Base-by-base conservation (phyloP, 2,329 filamentous ascomycete genomes). In the Tolypocladium cylindrosporum region DNA sequence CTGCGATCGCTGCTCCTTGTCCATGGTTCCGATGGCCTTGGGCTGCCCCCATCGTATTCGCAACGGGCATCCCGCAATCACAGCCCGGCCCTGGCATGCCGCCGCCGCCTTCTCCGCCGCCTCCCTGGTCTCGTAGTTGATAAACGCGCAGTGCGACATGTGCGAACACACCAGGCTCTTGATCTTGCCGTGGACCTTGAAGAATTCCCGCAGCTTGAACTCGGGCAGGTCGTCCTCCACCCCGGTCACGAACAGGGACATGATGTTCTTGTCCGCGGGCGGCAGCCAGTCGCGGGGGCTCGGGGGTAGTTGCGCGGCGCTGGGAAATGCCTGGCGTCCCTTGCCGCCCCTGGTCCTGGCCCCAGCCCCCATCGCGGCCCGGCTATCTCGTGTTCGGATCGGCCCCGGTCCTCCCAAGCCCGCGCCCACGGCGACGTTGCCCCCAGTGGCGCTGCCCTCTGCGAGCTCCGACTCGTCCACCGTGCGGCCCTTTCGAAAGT, bases 141-240 rank as follows among this genome's bases (percentile, higher is more conserved):
- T 80, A 69, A 97, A 99, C 1, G 94, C 94, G 71, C 92, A 97
- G 69, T 97, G 94, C 19, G 93, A 93, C 77, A 96, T 91, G 75
- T 99, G 94, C 8, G 92, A 97, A 73, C 94, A 97, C 42, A 99
- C 88, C 19, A 99, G 77, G 34, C 91, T 97, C 66, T 94, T 90
- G 60, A 99, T 87, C 68, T 93, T 90, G 62, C 94, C 94, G 66
- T 92, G 91, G 21, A 84, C 83, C 60, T 90, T 85, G 77, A 99
- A 99, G 72, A 95, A 94, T 2, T 91, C 88, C 54, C 94, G 89
- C 34, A 99, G 79, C 67, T 92, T 91, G 73, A 92, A 87, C 72
- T 99, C 94, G 2, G 93, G 92, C 8, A 99, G 79, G 67, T 99
- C 94, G 69, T 99, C 94, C 72, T 99, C 94, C 2, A 99, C 86